phyloP scores from a whole-genome alignment of 345 rosid species.

The Aquilaria sinensis region DNA sequence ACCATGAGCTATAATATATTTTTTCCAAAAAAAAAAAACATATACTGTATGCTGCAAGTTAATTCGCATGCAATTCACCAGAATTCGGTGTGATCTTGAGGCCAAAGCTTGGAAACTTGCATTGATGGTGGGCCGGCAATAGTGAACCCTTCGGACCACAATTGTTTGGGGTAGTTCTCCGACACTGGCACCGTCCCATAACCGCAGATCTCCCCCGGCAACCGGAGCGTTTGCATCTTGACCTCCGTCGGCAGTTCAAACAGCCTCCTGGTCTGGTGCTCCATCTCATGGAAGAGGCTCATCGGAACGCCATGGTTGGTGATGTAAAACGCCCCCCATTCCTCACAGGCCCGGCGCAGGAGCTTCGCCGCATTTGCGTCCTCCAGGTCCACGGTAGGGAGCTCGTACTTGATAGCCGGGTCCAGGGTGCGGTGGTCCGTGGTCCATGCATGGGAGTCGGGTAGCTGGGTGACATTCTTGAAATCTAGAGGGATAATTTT shows the following conservation, averaged over 20 bases:
- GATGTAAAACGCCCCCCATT: constrained; percentile 76
- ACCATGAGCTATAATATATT: too few relatives aligned
- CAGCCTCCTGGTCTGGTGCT: constrained; percentile 34
- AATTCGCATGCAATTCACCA: constrained; percentile 28
- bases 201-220: constrained; percentile 46
- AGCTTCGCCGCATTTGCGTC: constrained; percentile 25
- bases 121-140: constrained; percentile 51
- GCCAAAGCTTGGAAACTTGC: constrained; percentile 70
- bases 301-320: constrained; percentile 58
- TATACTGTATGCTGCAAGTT: too few relatives aligned
- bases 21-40: too few relatives aligned
- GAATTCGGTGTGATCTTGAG: constrained; percentile 44
- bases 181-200: constrained; percentile 61
- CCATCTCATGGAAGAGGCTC: constrained; percentile 31
- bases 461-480: constrained; percentile 9
- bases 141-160: constrained; percentile 89
- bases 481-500: constrained; percentile 23
- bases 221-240: constrained; percentile 47
- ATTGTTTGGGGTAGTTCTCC: constrained; percentile 51
- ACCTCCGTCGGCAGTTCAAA: constrained; percentile 50
- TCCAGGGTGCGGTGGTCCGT: neutral
- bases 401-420: constrained; percentile 7
- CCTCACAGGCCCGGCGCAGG: constrained; percentile 52
- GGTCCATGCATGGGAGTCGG: constrained; percentile 21
- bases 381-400: constrained; percentile 51